Percentiles rank a stretch among this genome's conserved stretches.
Evolutionary conservation across 2,329 filamentous ascomycete species (phyloP).

Genomic region (Fusarium irregulare): DNA sequence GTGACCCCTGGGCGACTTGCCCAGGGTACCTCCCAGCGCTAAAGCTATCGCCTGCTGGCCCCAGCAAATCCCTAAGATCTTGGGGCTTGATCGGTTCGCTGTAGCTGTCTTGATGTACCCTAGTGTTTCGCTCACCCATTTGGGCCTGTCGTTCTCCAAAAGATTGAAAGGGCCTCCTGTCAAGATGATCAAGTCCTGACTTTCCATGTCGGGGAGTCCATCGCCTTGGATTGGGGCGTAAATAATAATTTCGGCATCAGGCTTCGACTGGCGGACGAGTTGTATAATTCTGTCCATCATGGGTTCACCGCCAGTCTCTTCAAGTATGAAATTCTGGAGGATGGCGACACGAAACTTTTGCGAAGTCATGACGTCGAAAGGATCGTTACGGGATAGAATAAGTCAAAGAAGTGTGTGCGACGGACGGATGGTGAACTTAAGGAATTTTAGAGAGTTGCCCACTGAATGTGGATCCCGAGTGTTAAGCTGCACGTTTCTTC

Average conservation of each 20-base stretch:
- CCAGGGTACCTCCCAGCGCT: background rate
- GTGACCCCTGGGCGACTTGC: background rate
- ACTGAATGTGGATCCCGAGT: background rate
- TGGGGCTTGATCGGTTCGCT: background rate
- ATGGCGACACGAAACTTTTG: background rate
- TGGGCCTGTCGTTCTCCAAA: background rate
- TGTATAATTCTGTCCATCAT: background rate
- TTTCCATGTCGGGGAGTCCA: background rate
- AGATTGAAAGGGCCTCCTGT: conserved; percentile 2
- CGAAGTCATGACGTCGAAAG: background rate
- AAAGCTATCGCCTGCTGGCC: conserved; percentile 5
- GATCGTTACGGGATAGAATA: too few relatives aligned
- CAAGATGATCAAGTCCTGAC: background rate
- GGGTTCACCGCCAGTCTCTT: background rate
- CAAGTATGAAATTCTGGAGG: background rate
- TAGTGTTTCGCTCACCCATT: background rate
- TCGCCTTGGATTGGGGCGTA: background rate
- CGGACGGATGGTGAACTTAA: background rate
- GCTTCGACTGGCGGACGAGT: background rate
- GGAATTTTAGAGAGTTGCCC: background rate
- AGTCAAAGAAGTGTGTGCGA: background rate
- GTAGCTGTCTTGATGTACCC: background rate
- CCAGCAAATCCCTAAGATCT: conserved; percentile 1
- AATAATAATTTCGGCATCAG: background rate
- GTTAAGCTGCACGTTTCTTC: too few relatives aligned